Evolutionary conservation across 2,329 filamentous ascomycete genomes (phyloP), one percentile per base, ranked within the genome.

Genomic region (Bipolaris cookei): DNA sequence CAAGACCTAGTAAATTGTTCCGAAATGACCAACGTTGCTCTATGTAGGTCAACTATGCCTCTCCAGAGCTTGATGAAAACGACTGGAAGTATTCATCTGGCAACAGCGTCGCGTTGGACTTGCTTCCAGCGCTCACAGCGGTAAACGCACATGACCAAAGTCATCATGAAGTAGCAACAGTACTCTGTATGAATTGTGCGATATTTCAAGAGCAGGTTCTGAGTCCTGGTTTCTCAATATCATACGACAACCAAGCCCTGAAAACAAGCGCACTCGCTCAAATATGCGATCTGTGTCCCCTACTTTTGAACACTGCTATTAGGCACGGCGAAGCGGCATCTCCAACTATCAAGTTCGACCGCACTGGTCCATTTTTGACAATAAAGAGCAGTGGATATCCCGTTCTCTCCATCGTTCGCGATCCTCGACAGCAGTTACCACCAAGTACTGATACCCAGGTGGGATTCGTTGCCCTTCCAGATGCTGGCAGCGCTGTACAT

Each of bases 401-500:
- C 13, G 45, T 55, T 16, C 42, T 56, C 6, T 52, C 54, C 21
- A 23, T 56, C 10, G 39, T 52, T 4, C 54, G 23, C 16, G n/a
- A 49, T 44, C 23, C 38, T 2, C 30, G 35, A 7, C 13, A 42
- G 11, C 30, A 16, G 11, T 32, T 20, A 32, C 14, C 42, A 28
- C 51, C 18, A 25, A 37, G 21, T n/a, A 49, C 30, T 41, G 58
- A 62, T 11, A 1, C 35, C 14, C 62, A 63, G 25, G 18, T 54
- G 1, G 58, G 62, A 8, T 52, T 65, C 21, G 21, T 42, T 1
- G 16, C 53, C 6, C 55, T 65, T 20, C 60, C 62, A 35, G 30
- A 54, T 2, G 48, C 53, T 7, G 58, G 62, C 1, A 48, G 39
- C 6, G 11, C 35, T 10, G 14, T 44, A 1, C 62, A 65, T 35